Evolutionary conservation across 2,329 filamentous ascomycete species (phyloP), one percentile per base, ranked within the genome.

Genomic region (Xylaria sp.): DNA sequence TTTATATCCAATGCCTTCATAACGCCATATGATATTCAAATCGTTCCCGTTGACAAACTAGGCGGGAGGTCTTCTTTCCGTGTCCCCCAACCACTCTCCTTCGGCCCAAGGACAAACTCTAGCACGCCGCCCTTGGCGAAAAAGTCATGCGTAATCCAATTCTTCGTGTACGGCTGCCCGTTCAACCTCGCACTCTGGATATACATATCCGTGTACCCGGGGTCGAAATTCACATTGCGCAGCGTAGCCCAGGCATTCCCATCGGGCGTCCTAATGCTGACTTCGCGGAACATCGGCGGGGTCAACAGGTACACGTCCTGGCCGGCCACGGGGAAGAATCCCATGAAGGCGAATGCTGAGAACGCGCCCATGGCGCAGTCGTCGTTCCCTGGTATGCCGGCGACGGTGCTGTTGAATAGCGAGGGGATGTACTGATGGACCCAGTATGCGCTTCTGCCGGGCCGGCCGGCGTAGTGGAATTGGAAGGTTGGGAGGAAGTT

Each of bases 391-490:
- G 85, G 85, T 31, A 88, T 84, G 0, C 91, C 91, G 51, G 83
- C 83, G 8, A 88, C 76, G 0, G 86, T 87, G 39, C 86, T 85
- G 81, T 92, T 92, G 84, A 93, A 93, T 63, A 88, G 85, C 0
- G 82, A 80, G 0, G 91, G 91, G 60, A 93, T 89, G 77, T 93
- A 92, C 71, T 82, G 84, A 73, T 90, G 89, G 0, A 87, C 83
- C 75, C 88, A 89, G 71, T 82, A 79, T 7, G 82, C 79, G 62
- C 84, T 87, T 9, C 86, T 80, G 0, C 81, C 90, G 0, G 91
- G 91, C 0, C 91, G 86, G 0, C 88, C 90, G 1, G 85, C 88
- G 76, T 92, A 93, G 81, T 93, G 91, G 82, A 87, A 87, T 71
- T 86, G 84, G 76, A 82, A 86, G 1, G 85, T 83, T 39, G 85